Percentiles rank a stretch among this genome's conserved stretches.
Conservation (phyloP, 2,329 filamentous ascomycete genomes). For the Monilinia fructigena region DNA sequence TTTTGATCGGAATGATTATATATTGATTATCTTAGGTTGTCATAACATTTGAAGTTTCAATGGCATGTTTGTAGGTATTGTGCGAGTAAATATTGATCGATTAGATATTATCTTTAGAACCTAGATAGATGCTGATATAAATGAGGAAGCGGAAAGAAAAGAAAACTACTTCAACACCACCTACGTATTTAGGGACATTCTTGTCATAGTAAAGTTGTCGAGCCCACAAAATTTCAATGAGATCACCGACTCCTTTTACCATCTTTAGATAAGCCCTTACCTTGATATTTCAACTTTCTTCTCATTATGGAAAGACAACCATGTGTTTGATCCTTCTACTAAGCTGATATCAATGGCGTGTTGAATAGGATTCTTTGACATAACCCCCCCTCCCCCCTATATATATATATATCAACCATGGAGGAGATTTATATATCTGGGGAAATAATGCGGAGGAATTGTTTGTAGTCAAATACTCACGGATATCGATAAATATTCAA, state of each 20-base stretch:
- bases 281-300: not conserved
- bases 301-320: not conserved
- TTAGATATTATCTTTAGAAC: no score
- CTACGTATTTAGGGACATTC: not conserved
- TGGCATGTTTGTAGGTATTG: not conserved
- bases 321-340: not conserved
- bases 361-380: not conserved
- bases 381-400: no score
- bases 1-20: not conserved
- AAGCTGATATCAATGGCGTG: no score
- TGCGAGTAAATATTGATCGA: no score
- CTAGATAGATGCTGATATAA: not conserved
- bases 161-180: not conserved
- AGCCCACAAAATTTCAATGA: constrained; percentile 2
- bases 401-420: no score
- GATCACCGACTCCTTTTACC: constrained; percentile 4
- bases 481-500: not conserved
- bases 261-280: not conserved
- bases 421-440: not conserved
- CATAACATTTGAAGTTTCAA: no score
- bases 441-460: not conserved
- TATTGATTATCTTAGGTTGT: not conserved
- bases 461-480: not conserved
- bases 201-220: not conserved
- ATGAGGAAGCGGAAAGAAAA: not conserved